phyloP scores from a whole-genome alignment of 495 filamentous ascomycete species.

The Xylaria palmicola region DNA sequence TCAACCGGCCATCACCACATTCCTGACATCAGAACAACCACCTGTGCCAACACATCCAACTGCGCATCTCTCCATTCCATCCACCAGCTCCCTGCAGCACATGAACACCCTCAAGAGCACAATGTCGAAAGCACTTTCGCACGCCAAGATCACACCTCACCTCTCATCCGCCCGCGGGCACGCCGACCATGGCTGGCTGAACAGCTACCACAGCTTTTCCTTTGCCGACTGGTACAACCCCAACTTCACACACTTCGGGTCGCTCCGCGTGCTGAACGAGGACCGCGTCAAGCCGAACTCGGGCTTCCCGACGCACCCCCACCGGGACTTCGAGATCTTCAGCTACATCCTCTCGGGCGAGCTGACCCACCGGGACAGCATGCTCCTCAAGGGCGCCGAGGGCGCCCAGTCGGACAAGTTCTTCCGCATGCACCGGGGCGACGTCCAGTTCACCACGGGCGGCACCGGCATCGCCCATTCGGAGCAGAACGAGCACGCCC shows the following conservation, averaged over 20 bases:
- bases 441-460: constrained; percentile 81
- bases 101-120: constrained; percentile 35
- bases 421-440: constrained; percentile 70
- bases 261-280: constrained; percentile 78
- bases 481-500: constrained; percentile 68
- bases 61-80: not conserved
- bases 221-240: constrained; percentile 75
- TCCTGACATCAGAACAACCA: constrained; percentile 11
- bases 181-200: constrained; percentile 78
- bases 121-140: constrained; percentile 57
- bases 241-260: constrained; percentile 60
- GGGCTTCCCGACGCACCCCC: constrained; percentile 78
- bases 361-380: constrained; percentile 77
- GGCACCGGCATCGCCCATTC: constrained; percentile 75
- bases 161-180: constrained; percentile 65
- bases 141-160: constrained; percentile 64
- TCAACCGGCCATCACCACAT: constrained; percentile 1
- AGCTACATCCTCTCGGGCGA: constrained; percentile 76
- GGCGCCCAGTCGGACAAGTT: constrained; percentile 56
- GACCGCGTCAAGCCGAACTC: constrained; percentile 66
- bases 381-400: constrained; percentile 59
- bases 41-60: not conserved
- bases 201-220: constrained; percentile 79
- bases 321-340: constrained; percentile 83
- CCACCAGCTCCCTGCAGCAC: not conserved